Conservation (phyloP, 2,329 filamentous ascomycete species). For the Fusarium hostae region DNA sequence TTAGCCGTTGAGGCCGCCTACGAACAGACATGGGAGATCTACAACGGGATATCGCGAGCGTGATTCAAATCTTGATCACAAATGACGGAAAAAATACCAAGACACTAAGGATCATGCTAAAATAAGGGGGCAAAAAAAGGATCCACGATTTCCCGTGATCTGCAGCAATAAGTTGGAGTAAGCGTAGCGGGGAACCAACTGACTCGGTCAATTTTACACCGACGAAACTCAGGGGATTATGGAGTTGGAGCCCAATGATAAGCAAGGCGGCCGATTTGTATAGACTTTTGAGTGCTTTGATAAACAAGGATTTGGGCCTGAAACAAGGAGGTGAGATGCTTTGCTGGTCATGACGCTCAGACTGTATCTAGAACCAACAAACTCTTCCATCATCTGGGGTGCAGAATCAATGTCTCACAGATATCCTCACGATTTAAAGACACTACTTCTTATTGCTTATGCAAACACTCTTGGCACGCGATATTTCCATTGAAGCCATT, state of each 20-base stretch:
- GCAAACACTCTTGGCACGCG: not conserved
- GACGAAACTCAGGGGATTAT: constrained; percentile 1
- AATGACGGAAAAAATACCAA: not conserved
- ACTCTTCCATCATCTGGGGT: not conserved
- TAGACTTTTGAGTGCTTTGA: not conserved
- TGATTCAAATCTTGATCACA: not conserved
- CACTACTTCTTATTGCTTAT: not conserved
- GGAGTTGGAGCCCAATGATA: not conserved
- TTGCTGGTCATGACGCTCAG: not conserved
- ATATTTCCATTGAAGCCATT: fast-evolving
- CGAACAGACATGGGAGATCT: not conserved
- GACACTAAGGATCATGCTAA: too few species aligned
- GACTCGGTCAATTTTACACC: constrained; percentile 9
- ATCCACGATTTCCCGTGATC: not conserved
- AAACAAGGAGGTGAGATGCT: not conserved
- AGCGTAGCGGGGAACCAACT: not conserved
- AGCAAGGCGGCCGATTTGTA: not conserved
- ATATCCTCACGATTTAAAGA: not conserved
- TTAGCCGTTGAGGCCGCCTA: not conserved
- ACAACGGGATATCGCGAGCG: not conserved
- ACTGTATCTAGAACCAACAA: not conserved
- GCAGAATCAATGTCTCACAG: not conserved
- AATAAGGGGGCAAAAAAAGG: not conserved
- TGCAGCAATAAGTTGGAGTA: not conserved
- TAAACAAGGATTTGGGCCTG: not conserved